phyloP scores from a whole-genome alignment of 768 basidiomycete genomes.

The Daedaleopsis sinensis region DNA sequence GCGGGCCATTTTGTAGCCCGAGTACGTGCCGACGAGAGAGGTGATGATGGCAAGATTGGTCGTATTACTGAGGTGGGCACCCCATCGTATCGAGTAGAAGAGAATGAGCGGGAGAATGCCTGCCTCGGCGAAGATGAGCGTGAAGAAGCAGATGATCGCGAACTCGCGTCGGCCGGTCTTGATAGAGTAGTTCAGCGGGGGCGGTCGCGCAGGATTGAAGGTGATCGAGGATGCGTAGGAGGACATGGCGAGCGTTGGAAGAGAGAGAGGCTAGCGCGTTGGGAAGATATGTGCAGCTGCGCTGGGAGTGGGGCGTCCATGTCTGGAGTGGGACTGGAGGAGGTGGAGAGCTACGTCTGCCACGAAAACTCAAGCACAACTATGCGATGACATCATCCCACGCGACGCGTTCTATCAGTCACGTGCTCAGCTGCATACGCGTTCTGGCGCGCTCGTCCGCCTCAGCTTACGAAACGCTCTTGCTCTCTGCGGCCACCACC shows the following conservation, averaged over 20 bases:
- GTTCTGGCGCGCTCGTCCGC: neutral
- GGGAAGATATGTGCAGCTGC: neutral
- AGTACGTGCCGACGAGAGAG: conserved; percentile 33
- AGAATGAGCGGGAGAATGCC: conserved; percentile 35
- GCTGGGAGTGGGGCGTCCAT: neutral
- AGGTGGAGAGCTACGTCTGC: neutral
- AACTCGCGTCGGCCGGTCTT: conserved; percentile 24
- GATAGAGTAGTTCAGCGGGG: conserved; percentile 33
- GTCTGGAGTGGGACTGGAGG: neutral
- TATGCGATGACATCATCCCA: neutral
- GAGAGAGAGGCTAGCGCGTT: neutral
- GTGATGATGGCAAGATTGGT: conserved; percentile 38
- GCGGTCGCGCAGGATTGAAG: conserved; percentile 20
- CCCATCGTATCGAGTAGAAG: conserved; percentile 34
- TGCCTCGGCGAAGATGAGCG: conserved; percentile 33
- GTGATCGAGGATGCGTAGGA: conserved; percentile 5
- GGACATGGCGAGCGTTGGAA: conserved; percentile 8
- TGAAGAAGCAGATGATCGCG: conserved; percentile 30
- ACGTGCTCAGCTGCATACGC: neutral
- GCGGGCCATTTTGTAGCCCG: conserved; percentile 32
- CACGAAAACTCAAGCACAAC: neutral
- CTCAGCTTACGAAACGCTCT: neutral
- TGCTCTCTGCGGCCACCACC: neutral
- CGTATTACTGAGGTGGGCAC: conserved; percentile 32
- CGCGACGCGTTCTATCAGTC: neutral